Evolutionary conservation across 768 basidiomycete genomes (phyloP), one percentile per base, ranked within the genome.

Genomic region (Suillus lakei): DNA sequence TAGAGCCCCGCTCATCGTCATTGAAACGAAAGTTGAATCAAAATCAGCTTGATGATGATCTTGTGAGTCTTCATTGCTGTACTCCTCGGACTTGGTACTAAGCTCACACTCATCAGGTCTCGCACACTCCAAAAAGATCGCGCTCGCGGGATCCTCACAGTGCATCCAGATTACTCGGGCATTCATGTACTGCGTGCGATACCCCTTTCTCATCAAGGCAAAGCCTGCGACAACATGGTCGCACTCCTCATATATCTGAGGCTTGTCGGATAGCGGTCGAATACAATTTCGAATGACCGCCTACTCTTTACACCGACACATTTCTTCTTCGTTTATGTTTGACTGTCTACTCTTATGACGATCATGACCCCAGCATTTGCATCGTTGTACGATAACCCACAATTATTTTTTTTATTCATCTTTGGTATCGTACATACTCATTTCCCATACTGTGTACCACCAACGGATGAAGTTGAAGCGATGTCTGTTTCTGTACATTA

Each of bases 101-200:
- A 30, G 28, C 71, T 77, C 69, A 72, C 69, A 34, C 53, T 60
- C 28, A 10, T 1, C 71, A 87, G 85, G 72, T 81, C 60, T 86
- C 86, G 10, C 86, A 84, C 63, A 76, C 80, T 10, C 85, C 86
- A 50, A 89, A 88, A 78, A 84, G 86, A 62, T 87, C 88, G 36
- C 85, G 86, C 59, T 82, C 78, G 26, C 77, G 69, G 68, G 76
- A 75, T 68, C 81, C 74, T 68, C 79, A 72, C 69, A 73, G 78
- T 63, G 75, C 78, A 56, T 75, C 74, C 28, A 69, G 71, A 50
- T 78, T 88, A 54, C 78, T 81, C 43, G 82, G 83, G 59, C 86
- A 88, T 72, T 83, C 89, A 2, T 93, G 91, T 81, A 85, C 91
- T 32, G 91, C 91, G 10, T 93, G 91, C 72, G 91, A 93, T 71